These are phyloP conservation scores for Rubia yunnanensis DNA, from an alignment of 257 asterid species.

Conservation along the genomic window DNA sequence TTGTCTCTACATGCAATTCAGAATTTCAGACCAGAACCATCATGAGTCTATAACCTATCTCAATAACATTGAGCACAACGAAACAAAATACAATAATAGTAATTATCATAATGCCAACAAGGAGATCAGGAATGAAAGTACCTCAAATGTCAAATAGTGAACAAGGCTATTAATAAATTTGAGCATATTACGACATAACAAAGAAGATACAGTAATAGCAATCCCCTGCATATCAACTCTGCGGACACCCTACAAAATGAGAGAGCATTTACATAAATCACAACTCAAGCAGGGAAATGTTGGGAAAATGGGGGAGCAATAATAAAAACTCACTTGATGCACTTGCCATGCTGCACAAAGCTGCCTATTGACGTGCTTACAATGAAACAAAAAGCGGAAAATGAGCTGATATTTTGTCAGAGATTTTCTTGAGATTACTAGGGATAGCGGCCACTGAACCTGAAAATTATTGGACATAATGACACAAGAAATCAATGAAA, in stretches of 20 bases:
- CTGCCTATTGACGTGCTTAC: slow-evolving; percentile 93
- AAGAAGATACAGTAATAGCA: slow-evolving; percentile 79
- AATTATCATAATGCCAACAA: neutral
- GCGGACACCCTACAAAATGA: slow-evolving; percentile 63
- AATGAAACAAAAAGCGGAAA: slow-evolving; percentile 80
- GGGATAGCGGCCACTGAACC: slow-evolving; percentile 95
- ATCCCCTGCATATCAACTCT: slow-evolving; percentile 92
- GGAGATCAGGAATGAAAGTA: slow-evolving; percentile 17
- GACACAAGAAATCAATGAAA: neutral
- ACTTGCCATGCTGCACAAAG: slow-evolving; percentile 98
- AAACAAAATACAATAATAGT: slow-evolving; percentile 4
- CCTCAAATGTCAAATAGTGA: slow-evolving; percentile 96
- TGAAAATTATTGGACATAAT: slow-evolving; percentile 22
- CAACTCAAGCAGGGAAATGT: slow-evolving; percentile 1
- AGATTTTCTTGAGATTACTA: slow-evolving; percentile 84
- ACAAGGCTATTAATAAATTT: slow-evolving; percentile 90
- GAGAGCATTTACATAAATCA: neutral
- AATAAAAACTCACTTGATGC: slow-evolving; percentile 54
- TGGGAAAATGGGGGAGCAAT: neutral
- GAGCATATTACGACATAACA: slow-evolving; percentile 94
- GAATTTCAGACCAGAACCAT: neutral
- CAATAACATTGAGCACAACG: slow-evolving; percentile 6
- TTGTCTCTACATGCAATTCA: neutral
- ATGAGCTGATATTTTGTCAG: slow-evolving; percentile 85
- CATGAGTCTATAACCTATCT: slow-evolving; percentile 1